Evolutionary conservation across 345 rosid genomes (phyloP).

Genomic region (Anacardium occidentale): DNA sequence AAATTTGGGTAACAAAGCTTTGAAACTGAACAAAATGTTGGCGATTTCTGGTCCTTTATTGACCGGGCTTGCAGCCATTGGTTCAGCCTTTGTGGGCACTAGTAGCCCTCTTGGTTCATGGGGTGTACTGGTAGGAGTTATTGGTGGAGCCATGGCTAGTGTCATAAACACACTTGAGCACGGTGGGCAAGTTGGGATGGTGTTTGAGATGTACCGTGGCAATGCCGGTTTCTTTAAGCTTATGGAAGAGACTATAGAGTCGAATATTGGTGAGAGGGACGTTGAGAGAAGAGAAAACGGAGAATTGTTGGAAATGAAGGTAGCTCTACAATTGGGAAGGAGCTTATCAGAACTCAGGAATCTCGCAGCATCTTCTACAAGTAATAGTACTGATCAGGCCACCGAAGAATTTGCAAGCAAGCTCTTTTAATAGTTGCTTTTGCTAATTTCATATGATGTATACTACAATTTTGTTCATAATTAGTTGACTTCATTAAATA

Average conservation of each 20-base stretch:
- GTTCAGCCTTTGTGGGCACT: conserved; percentile 35
- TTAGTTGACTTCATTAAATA: background rate
- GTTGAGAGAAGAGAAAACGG: conserved; percentile 45
- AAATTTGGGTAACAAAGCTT: conserved; percentile 34
- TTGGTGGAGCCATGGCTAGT: conserved; percentile 41
- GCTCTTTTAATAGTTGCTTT: conserved; percentile 32
- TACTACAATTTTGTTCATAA: background rate
- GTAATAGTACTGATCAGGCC: conserved; percentile 6
- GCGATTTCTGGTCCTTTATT: conserved; percentile 48
- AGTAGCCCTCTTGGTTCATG: conserved; percentile 3
- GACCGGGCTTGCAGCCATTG: conserved; percentile 41
- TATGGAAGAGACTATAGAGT: conserved; percentile 43
- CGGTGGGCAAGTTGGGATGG: conserved; percentile 56
- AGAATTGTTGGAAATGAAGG: conserved; percentile 33
- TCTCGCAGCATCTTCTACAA: conserved; percentile 25
- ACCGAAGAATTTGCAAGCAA: conserved; percentile 52
- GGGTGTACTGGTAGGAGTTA: conserved; percentile 36
- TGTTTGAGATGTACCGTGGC: conserved; percentile 51
- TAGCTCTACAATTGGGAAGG: conserved; percentile 50
- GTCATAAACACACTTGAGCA: conserved; percentile 43
- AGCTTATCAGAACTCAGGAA: conserved; percentile 43
- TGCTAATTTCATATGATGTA: background rate
- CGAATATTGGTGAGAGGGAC: conserved; percentile 32
- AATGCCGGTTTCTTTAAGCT: conserved; percentile 49
- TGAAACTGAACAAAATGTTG: conserved; percentile 38